Base-by-base conservation (phyloP, 2,329 filamentous ascomycete species). In the Verticillium nonalfalfae region DNA sequence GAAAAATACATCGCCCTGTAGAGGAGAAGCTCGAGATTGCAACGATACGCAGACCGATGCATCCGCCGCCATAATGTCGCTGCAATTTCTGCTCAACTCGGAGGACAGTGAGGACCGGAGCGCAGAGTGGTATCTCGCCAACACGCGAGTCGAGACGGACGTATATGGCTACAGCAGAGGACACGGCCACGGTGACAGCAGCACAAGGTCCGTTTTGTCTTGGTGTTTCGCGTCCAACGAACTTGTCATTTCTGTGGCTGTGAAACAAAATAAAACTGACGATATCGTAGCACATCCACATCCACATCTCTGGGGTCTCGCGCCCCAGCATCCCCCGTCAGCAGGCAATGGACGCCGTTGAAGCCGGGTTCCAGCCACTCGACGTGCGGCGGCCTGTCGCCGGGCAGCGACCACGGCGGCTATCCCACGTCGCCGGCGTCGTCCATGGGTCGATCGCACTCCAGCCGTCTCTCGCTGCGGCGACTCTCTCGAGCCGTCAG, bases 51-150 rank as follows among this genome's bases (percentile, higher is more conserved):
- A 21, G 45, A 50, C 45, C 45, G 45, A 50, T 50, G 45, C 45
- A 50, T 50, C 45, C 45, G 45, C n/a, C 45, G 45, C 45, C 45
- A 21, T 50, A 50, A 58, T 58, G 57, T 58, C 57, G 45, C 57
- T 58, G 36, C 38, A 34, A 58, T 58, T 58, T 14, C 38, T 58
- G 13, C 57, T 58, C 57, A 58, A 58, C 38, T 31, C 40, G 57
- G 57, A 58, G 38, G 57, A 58, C 6, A 31, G n/a, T 33, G 57
- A 58, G 57, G 57, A 58, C 26, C 33, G 38, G 7, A 40, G 38
- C 38, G 38, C 57, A 6, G 36, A 39, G 18, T 40, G 57, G 38
- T 58, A 58, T n/a, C 57, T 58, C 36, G 45, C 45, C 45, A 50
- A 50, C 45, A 50, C 45, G 15, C n/a, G 45, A 7, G 45, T n/a